Evolutionary conservation across 1,284 basidiomycete species (phyloP).

Genomic region (Butyriboletus regius): DNA sequence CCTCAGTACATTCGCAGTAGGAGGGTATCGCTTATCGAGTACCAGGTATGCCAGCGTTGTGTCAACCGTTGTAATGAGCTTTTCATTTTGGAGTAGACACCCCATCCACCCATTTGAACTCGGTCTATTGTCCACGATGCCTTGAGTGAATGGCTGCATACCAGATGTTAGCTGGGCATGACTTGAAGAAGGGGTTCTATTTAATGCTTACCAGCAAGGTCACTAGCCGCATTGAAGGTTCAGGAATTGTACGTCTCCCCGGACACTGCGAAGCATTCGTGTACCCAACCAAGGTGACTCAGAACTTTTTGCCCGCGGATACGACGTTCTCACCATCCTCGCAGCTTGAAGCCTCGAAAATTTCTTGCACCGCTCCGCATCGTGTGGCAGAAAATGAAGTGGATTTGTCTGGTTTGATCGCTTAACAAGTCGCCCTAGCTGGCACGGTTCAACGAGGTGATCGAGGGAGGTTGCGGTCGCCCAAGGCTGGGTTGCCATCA

Average conservation of each 20-base stretch:
- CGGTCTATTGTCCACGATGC: not conserved
- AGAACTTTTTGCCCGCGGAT: not conserved
- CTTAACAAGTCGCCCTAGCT: not conserved
- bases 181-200: not conserved
- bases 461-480: not conserved
- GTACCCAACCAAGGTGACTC: not conserved
- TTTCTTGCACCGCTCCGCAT: not conserved
- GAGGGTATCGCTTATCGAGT: not conserved
- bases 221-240: not conserved
- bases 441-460: not conserved
- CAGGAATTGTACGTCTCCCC: not conserved
- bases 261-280: not conserved
- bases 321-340: not conserved
- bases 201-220: not conserved
- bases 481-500: not conserved
- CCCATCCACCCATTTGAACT: not conserved
- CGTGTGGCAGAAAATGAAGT: not conserved
- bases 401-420: not conserved
- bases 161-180: not conserved
- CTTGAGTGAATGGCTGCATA: not conserved
- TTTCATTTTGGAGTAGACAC: slow-evolving; percentile 1
- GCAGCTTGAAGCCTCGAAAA: not conserved
- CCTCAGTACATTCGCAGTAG: not conserved
- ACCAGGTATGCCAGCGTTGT: slow-evolving; percentile 1
- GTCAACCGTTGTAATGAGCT: not conserved